These are phyloP conservation scores for Anaeromyces robustus DNA, from an alignment of 192 early-diverging fungal species.

Conservation along the genomic window DNA sequence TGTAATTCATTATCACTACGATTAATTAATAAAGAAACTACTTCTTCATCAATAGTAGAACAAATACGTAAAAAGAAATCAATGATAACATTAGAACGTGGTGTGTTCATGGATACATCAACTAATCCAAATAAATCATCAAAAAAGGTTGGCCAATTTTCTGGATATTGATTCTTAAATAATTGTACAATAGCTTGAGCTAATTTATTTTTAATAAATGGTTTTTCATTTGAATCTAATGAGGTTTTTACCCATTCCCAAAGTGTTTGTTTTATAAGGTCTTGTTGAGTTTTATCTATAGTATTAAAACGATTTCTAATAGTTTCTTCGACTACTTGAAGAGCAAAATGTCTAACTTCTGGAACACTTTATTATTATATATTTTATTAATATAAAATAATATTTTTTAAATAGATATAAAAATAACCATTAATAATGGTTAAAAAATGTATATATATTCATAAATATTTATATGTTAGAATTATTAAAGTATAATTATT, in stretches of 20 bases:
- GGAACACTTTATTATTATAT: too few species aligned
- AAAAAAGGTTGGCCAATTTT: conserved; percentile 76
- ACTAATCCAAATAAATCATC: conserved; percentile 62
- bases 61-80: conserved; percentile 68
- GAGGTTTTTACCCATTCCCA: conserved; percentile 19
- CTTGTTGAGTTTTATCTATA: conserved; percentile 13
- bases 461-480: too few species aligned
- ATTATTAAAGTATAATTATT: too few species aligned
- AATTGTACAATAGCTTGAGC: conserved; percentile 64
- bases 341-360: conserved; percentile 68
- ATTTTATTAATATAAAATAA: conserved; percentile 6
- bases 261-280: conserved; percentile 10
- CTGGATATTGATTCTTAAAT: conserved; percentile 66
- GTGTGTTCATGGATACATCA: conserved; percentile 12
- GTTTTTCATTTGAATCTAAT: conserved; percentile 18
- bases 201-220: conserved; percentile 67
- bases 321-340: conserved; percentile 65
- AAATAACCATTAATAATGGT: too few species aligned
- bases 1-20: conserved; percentile 45
- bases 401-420: conserved; percentile 5
- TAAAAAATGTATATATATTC: too few species aligned
- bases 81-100: conserved; percentile 15
- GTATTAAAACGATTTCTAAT: conserved; percentile 29
- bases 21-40: conserved; percentile 55
- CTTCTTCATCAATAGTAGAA: conserved; percentile 71